A percentile compares a stretch with the other conserved stretches of the same genome.
Evolutionary conservation across 257 asterid genomes (phyloP).

Genomic region (Haberlea rhodopensis): DNA sequence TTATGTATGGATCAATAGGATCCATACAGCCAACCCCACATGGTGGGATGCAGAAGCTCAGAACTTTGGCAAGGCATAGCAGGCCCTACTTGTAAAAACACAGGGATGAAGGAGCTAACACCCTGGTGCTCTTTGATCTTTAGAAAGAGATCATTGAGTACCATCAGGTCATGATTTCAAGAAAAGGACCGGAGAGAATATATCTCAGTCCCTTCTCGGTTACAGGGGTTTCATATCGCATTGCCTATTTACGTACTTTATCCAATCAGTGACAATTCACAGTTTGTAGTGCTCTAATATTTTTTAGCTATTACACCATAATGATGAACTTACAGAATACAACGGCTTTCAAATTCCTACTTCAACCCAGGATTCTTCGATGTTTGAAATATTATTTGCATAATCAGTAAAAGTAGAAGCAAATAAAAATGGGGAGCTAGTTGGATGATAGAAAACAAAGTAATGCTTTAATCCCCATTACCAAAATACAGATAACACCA

Average conservation of each 20-base stretch:
- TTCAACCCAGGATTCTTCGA: not conserved
- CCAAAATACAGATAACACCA: not conserved
- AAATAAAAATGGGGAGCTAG: not conserved
- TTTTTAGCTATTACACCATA: too few relatives aligned
- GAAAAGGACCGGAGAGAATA: not conserved
- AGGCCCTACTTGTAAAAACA: too few relatives aligned
- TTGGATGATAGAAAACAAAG: constrained; percentile 5
- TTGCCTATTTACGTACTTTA: constrained; percentile 1
- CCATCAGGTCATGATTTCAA: not conserved
- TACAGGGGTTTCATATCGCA: not conserved
- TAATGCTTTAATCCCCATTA: not conserved
- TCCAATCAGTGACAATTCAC: not conserved
- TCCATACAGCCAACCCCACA: too few relatives aligned
- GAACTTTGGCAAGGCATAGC: too few relatives aligned
- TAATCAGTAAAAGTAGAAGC: constrained; percentile 20
- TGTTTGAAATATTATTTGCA: constrained; percentile 4
- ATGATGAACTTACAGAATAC: not conserved
- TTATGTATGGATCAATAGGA: too few relatives aligned
- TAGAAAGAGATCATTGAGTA: not conserved
- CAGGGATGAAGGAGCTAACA: too few relatives aligned
- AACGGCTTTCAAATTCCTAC: not conserved
- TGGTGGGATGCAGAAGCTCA: too few relatives aligned
- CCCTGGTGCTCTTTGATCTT: too few relatives aligned
- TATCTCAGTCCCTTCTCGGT: not conserved
- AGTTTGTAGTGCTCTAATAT: constrained; percentile 8